These are phyloP conservation scores for Hortiboletus rubellus DNA, from an alignment of 1,284 basidiomycete species.

Conservation along the genomic window DNA sequence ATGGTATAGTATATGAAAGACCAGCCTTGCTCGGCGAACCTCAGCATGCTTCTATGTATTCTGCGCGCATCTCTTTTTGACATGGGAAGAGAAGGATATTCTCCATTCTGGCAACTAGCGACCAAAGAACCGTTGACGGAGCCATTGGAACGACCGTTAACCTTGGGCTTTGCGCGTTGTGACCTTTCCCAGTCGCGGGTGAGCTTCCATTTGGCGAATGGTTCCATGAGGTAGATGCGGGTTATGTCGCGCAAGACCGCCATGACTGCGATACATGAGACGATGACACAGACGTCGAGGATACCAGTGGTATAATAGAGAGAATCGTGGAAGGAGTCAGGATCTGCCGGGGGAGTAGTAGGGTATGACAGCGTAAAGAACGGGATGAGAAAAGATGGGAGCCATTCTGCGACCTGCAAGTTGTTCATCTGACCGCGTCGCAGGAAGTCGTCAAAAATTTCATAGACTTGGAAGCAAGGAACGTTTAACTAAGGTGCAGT, in stretches of 20 bases:
- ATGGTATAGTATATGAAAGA: constrained; percentile 77
- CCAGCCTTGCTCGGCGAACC: constrained; percentile 98
- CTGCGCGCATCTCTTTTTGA: constrained; percentile 49
- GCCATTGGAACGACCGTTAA: constrained; percentile 32
- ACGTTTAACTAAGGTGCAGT: constrained; percentile 15
- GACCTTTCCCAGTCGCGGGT: constrained; percentile 46
- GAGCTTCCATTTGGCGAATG: constrained; percentile 76
- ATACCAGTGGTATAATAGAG: constrained; percentile 68
- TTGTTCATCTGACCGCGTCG: constrained; percentile 36
- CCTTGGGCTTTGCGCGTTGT: constrained; percentile 27
- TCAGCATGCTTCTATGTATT: constrained; percentile 70
- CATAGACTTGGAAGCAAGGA: constrained; percentile 22
- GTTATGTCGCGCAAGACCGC: constrained; percentile 75
- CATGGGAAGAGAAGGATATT: constrained; percentile 23
- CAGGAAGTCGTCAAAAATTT: constrained; percentile 35
- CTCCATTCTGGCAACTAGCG: constrained; percentile 17
- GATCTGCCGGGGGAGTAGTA: constrained; percentile 48
- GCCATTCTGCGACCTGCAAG: constrained; percentile 41
- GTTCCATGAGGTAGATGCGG: constrained; percentile 72
- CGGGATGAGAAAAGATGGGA: constrained; percentile 56
- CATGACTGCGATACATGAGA: constrained; percentile 76
- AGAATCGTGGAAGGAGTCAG: constrained; percentile 70
- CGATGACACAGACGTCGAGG: constrained; percentile 70
- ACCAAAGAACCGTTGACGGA: constrained; percentile 34
- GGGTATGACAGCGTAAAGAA: constrained; percentile 80